These are phyloP conservation scores for Phyllosticta capitalensis DNA, from an alignment of 2,329 filamentous ascomycete genomes.

Conservation along the genomic window DNA sequence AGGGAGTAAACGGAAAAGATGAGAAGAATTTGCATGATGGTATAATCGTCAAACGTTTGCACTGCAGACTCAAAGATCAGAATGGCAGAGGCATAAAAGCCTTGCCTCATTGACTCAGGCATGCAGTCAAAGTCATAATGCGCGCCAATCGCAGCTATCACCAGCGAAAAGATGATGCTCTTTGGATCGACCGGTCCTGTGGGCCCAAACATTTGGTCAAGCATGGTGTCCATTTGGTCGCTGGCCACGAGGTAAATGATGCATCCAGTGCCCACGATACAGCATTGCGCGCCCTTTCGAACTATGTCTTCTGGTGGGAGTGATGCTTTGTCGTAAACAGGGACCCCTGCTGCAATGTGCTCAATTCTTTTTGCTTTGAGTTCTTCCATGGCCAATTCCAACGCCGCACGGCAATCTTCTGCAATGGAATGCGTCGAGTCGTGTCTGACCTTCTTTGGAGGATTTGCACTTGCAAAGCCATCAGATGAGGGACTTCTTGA, in stretches of 20 bases:
- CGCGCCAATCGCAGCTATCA: constrained; percentile 27
- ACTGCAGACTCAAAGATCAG: constrained; percentile 25
- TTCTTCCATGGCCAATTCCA: constrained; percentile 27
- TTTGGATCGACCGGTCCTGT: constrained; percentile 19
- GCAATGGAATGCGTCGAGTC: constrained; percentile 18
- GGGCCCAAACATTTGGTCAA: constrained; percentile 26
- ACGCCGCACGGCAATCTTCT: constrained; percentile 25
- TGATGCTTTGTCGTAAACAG: constrained; percentile 19
- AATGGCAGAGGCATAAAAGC: constrained; percentile 26
- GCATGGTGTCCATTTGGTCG: constrained; percentile 22
- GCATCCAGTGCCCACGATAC: constrained; percentile 27
- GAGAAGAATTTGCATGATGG: constrained; percentile 27
- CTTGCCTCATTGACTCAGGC: constrained; percentile 21
- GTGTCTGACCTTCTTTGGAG: constrained; percentile 14
- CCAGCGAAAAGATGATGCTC: constrained; percentile 28
- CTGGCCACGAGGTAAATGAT: constrained; percentile 27
- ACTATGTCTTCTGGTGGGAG: constrained; percentile 23
- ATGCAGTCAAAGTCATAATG: constrained; percentile 29
- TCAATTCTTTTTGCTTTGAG: constrained; percentile 23
- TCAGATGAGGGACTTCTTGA: constrained; percentile 3
- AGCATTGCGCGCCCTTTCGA: constrained; percentile 25
- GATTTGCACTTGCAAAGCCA: background rate
- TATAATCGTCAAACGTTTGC: constrained; percentile 21
- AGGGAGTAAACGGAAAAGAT: constrained; percentile 28
- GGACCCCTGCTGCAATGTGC: constrained; percentile 18